Evolutionary conservation across 208 protist species (phyloP).

Genomic region (Trypanosoma caninum): DNA sequence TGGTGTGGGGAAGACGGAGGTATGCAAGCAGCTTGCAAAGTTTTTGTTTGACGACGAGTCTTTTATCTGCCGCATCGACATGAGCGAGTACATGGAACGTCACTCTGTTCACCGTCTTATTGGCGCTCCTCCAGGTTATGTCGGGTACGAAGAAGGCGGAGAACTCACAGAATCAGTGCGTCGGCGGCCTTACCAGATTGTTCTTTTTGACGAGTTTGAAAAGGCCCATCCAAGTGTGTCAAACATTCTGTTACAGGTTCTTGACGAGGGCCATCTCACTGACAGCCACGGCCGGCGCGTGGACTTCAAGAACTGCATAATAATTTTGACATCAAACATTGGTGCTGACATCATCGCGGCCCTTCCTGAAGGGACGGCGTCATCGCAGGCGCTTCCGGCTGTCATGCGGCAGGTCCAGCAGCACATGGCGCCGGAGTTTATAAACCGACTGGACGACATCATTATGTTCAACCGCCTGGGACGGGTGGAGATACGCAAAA

Average conservation of each 20-base stretch:
- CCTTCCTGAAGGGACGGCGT: slow-evolving; percentile 55
- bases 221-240: slow-evolving; percentile 98
- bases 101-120: slow-evolving; percentile 96
- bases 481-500: slow-evolving; percentile 72
- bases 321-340: slow-evolving; percentile 98
- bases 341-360: slow-evolving; percentile 87
- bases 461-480: slow-evolving; percentile 95
- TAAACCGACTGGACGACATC: slow-evolving; percentile 98
- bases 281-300: slow-evolving; percentile 96
- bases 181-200: slow-evolving; percentile 96
- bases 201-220: slow-evolving; percentile 99
- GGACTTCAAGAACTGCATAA: slow-evolving; percentile 98
- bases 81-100: slow-evolving; percentile 98
- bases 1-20: slow-evolving; percentile 96
- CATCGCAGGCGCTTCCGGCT: slow-evolving; percentile 39
- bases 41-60: slow-evolving; percentile 97
- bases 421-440: slow-evolving; percentile 96
- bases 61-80: slow-evolving; percentile 97
- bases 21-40: slow-evolving; percentile 94
- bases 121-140: slow-evolving; percentile 98
- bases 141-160: slow-evolving; percentile 98
- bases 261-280: slow-evolving; percentile 98
- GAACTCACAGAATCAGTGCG: slow-evolving; percentile 98
- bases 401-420: slow-evolving; percentile 90
- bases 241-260: slow-evolving; percentile 98